Evolutionary conservation across 73 alveolate genomes (phyloP).

Genomic region (Symbiodinium pilosum): DNA sequence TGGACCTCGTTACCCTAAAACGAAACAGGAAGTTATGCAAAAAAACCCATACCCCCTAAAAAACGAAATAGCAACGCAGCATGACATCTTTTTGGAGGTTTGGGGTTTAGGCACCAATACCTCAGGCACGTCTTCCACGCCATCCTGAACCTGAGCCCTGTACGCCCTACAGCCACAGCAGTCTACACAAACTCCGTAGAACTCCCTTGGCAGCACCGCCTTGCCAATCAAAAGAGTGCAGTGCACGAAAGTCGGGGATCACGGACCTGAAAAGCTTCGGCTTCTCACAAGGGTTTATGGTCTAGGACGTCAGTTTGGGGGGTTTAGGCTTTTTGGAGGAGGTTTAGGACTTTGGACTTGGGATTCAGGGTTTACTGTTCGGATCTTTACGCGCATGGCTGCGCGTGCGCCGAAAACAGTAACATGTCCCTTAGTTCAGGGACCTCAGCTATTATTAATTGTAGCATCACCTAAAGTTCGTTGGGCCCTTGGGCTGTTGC

Average conservation of each 20-base stretch:
- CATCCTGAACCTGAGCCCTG: not conserved
- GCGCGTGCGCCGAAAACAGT: too few species aligned
- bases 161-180: not conserved
- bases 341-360: not conserved
- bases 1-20: too few species aligned
- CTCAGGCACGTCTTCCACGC: not conserved
- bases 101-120: not conserved
- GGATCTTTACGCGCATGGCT: too few species aligned
- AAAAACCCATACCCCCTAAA: too few species aligned
- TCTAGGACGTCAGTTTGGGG: not conserved
- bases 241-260: constrained; percentile 74
- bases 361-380: not conserved
- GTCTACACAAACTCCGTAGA: not conserved
- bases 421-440: too few species aligned
- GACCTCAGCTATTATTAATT: too few species aligned
- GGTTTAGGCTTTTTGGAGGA: not conserved
- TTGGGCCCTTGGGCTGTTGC: too few species aligned
- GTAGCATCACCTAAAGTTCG: too few species aligned
- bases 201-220: not conserved
- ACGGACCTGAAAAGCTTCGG: not conserved
- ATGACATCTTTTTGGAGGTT: too few species aligned
- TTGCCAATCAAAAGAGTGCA: constrained; percentile 76
- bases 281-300: too few species aligned
- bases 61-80: too few species aligned
- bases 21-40: too few species aligned